Evolutionary conservation across 495 filamentous ascomycete species (phyloP).

Genomic region (Tricharina praecox): DNA sequence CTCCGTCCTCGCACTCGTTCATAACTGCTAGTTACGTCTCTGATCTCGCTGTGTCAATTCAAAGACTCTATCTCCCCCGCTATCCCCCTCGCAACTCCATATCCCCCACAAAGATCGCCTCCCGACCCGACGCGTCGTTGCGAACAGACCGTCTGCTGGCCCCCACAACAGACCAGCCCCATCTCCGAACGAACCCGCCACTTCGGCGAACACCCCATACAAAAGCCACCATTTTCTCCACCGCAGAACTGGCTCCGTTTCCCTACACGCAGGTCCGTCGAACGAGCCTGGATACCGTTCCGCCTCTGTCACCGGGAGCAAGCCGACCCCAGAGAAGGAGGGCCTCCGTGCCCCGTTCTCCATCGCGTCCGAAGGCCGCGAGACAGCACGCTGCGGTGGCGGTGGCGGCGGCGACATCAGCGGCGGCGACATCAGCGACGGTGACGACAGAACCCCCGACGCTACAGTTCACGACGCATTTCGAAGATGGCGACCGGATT

Average conservation of each 20-base stretch:
- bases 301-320: constrained; percentile 9
- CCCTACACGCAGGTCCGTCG: constrained; percentile 1
- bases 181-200: neutral
- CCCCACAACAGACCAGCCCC: neutral
- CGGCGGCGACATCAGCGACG: neutral
- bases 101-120: too few species aligned
- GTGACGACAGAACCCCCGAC: too few species aligned
- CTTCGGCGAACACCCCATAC: neutral
- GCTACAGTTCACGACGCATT: constrained; percentile 1
- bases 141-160: neutral
- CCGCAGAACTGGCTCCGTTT: constrained; percentile 4
- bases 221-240: neutral
- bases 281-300: constrained; percentile 3
- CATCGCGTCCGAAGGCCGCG: neutral
- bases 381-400: too few species aligned
- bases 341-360: neutral
- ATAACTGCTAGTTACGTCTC: too few species aligned
- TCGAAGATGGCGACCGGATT: neutral
- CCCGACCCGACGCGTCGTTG: neutral
- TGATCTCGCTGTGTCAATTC: too few species aligned
- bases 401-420: neutral
- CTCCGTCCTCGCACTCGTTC: too few species aligned
- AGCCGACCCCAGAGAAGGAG: constrained; percentile 1
- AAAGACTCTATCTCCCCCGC: too few species aligned
- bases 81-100: too few species aligned